Percentiles rank a stretch among this genome's conserved stretches.
These are phyloP conservation scores for Mortierella claussenii DNA, from an alignment of 192 early-diverging fungal species.

Conservation along the genomic window DNA sequence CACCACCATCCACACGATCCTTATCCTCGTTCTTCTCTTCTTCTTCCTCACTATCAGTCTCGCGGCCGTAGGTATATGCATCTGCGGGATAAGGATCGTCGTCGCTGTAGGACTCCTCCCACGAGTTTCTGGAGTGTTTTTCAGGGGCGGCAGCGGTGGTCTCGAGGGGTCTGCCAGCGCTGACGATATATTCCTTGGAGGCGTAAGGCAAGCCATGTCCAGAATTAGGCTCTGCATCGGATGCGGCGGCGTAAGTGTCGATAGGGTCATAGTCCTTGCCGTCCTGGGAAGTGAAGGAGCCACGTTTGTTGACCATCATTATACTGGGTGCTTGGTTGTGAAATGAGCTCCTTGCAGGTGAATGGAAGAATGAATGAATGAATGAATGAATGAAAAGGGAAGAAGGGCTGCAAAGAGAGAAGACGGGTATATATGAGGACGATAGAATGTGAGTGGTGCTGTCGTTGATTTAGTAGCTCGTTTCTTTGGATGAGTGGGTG, in stretches of 20 bases:
- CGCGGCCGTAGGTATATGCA: slow-evolving; percentile 17
- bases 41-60: slow-evolving; percentile 20
- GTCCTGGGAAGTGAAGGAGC: slow-evolving; percentile 10
- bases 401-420: slow-evolving; percentile 5
- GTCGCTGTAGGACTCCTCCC: slow-evolving; percentile 45
- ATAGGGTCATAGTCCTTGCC: slow-evolving; percentile 25
- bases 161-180: neutral
- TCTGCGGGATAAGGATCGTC: slow-evolving; percentile 35
- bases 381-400: slow-evolving; percentile 4
- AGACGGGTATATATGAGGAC: neutral
- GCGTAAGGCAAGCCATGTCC: neutral
- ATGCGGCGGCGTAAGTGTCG: slow-evolving; percentile 5
- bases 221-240: slow-evolving; percentile 11
- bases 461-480: too few species aligned
- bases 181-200: neutral
- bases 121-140: slow-evolving; percentile 20
- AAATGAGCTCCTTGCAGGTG: too few species aligned
- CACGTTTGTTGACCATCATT: slow-evolving; percentile 42
- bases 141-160: slow-evolving; percentile 1
- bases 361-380: neutral
- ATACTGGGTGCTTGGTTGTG: too few species aligned
- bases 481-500: too few species aligned
- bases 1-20: neutral
- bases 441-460: neutral
- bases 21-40: neutral